A percentile compares a stretch with the other conserved stretches of the same genome.
Evolutionary conservation across 805 yeast genomes (phyloP).

Genomic region (Teunomyces tritomae): DNA sequence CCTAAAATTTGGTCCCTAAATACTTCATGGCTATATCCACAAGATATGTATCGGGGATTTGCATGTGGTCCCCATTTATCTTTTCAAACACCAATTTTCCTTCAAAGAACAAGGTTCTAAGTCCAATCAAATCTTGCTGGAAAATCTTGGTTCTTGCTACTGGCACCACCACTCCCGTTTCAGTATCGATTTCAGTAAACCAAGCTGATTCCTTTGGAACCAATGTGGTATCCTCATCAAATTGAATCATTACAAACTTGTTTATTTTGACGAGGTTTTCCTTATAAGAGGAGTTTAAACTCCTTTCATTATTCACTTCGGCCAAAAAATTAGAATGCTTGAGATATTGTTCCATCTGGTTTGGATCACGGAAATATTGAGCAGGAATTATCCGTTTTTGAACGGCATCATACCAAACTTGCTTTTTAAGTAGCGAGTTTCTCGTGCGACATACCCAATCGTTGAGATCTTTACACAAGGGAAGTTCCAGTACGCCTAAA

Average conservation of each 20-base stretch:
- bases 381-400: constrained; percentile 66
- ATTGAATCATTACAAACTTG: constrained; percentile 57
- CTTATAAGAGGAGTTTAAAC: constrained; percentile 38
- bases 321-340: constrained; percentile 59
- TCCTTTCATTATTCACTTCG: constrained; percentile 61
- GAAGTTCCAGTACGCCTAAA: constrained; percentile 69
- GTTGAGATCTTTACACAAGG: constrained; percentile 46
- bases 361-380: constrained; percentile 69
- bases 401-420: constrained; percentile 56
- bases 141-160: constrained; percentile 51
- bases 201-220: constrained; percentile 73
- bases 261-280: constrained; percentile 44
- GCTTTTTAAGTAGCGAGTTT: constrained; percentile 53
- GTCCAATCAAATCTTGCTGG: constrained; percentile 58
- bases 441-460: constrained; percentile 61
- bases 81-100: constrained; percentile 46
- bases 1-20: constrained; percentile 27
- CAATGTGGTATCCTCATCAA: constrained; percentile 61
- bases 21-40: constrained; percentile 41
- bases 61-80: constrained; percentile 65
- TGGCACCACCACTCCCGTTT: constrained; percentile 40
- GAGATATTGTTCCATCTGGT: constrained; percentile 52
- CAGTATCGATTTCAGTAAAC: constrained; percentile 53
- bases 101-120: constrained; percentile 44
- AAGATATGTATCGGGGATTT: constrained; percentile 52